Base-by-base conservation (phyloP, 2,329 filamentous ascomycete species). In the Penicillium sp. region DNA sequence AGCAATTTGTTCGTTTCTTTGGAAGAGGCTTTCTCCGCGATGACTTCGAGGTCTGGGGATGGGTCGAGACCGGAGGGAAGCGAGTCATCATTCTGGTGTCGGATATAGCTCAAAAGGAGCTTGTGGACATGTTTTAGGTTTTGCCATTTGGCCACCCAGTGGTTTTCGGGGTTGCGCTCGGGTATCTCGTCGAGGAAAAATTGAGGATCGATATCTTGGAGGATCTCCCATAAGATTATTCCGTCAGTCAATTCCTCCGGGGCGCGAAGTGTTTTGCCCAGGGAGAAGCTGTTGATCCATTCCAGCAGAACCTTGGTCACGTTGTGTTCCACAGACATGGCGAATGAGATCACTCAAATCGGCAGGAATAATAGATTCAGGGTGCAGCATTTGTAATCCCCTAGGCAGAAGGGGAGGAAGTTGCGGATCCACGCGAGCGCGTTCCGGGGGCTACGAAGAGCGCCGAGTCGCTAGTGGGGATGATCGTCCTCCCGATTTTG, bases 1-100 rank as follows among this genome's bases (percentile, higher is more conserved):
- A 89, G 75, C 49, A 89, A 76, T 77, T 87, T 76, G 53, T 77
- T 73, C 44, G 73, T 73, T 61, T 79, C 76, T 54, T 73, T 73
- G 29, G 71, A 62, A 25, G 76, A 74, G 20, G 69, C 70, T 49
- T 75, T 73, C 57, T 78, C 76, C 14, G 77, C 77, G 54, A 80
- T 72, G 11, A 74, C 69, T 66, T 79, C 76, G 48, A 79, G 71
- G 56, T 79, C 75, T n/a, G 76, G 77, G 12, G 71, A 68, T 6
- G 73, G 71, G 53, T 76, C 73, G 26, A 75, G 70, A 12, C 75
- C 74, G 18, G 73, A 67, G 5, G 75, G 77, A 7, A 78, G 58
- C 56, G 69, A 64, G 49, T 76, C 76, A 53, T 76, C 73, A 56
- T 76, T 77, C 61, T 78, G 74, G 58, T 75, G 73, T 49, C 72